Conservation (phyloP, 495 filamentous ascomycete species). For the Poronia punctata region DNA sequence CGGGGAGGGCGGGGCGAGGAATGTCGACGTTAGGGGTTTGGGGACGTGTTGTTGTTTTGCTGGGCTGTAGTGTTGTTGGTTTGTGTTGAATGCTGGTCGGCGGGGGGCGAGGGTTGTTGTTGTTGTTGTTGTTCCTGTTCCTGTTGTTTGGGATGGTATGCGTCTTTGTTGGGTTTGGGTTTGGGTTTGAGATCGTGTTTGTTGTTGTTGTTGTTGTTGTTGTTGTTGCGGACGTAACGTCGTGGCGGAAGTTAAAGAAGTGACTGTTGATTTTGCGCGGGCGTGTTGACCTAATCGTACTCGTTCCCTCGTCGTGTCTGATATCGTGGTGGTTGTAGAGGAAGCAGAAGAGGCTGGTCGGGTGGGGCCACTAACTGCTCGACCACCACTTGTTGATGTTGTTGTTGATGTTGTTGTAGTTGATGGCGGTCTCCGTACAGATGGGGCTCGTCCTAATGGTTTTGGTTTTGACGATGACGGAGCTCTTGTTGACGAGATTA, state of each 20-base stretch:
- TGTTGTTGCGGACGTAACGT: constrained; percentile 36
- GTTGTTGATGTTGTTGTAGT: constrained; percentile 15
- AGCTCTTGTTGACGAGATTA: constrained; percentile 12
- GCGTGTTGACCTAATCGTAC: too few relatives aligned
- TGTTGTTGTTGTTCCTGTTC: constrained; percentile 12
- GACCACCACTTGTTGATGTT: background rate
- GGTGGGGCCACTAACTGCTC: too few relatives aligned
- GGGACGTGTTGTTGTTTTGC: constrained; percentile 47
- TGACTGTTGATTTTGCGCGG: constrained; percentile 37
- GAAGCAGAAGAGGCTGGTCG: constrained; percentile 21
- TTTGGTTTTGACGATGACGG: constrained; percentile 10
- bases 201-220: constrained; percentile 16
- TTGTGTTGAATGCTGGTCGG: constrained; percentile 54
- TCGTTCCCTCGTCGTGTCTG: too few relatives aligned
- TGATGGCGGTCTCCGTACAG: constrained; percentile 17
- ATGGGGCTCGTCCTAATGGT: constrained; percentile 15
- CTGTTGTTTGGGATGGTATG: constrained; percentile 11
- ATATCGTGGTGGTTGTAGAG: constrained; percentile 4
- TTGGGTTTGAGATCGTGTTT: constrained; percentile 14
- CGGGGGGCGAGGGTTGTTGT: constrained; percentile 20
- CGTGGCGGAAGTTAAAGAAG: constrained; percentile 34
- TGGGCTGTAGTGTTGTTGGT: constrained; percentile 65
- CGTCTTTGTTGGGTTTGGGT: constrained; percentile 11
- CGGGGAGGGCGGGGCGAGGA: constrained; percentile 44
- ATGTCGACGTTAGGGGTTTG: constrained; percentile 50